Conservation (phyloP, 345 rosid species). For the Citrus glauca region DNA sequence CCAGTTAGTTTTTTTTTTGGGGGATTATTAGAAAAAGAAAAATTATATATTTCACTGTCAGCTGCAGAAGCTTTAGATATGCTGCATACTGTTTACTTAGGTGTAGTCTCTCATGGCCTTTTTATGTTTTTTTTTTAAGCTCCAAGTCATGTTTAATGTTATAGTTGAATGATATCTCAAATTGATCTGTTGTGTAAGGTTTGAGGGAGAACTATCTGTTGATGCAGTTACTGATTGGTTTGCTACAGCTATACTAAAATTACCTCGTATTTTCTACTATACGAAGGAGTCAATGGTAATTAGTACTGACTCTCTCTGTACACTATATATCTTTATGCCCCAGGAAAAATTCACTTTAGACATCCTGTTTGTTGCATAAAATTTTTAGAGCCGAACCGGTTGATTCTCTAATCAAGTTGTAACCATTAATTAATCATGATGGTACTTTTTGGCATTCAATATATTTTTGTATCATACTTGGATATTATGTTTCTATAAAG, state of each 20-base stretch:
- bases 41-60: background rate
- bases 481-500: background rate
- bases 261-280: constrained; percentile 84
- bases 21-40: background rate
- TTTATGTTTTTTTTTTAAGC: background rate
- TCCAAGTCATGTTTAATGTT: background rate
- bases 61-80: background rate
- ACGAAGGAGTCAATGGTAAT: constrained; percentile 87
- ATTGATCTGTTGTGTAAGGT: constrained; percentile 40
- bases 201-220: constrained; percentile 64
- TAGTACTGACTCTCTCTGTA: background rate
- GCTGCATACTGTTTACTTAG: background rate
- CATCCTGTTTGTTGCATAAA: background rate
- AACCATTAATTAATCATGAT: background rate
- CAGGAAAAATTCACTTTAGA: background rate
- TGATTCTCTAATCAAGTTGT: background rate
- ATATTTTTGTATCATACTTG: background rate
- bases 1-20: background rate
- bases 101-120: background rate
- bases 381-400: background rate
- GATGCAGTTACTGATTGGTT: constrained; percentile 88
- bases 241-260: constrained; percentile 56
- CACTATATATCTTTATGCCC: background rate
- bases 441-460: too few relatives aligned
- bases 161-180: background rate